Evolutionary conservation across 495 filamentous ascomycete species (phyloP).

Genomic region (Podospora pseudopauciseta): DNA sequence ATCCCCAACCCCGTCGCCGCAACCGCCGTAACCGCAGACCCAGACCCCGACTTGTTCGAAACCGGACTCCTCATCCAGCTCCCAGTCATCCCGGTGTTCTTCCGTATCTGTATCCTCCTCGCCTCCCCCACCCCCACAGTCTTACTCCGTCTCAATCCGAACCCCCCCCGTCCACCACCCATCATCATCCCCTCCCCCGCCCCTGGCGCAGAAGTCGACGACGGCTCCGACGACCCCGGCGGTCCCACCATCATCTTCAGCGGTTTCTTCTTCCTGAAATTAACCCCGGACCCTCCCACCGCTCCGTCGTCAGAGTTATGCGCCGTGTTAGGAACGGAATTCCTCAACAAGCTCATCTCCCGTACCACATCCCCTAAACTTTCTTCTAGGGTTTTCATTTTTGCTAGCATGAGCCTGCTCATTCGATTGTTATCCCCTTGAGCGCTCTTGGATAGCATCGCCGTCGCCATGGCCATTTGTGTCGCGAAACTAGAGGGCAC

Average conservation of each 20-base stretch:
- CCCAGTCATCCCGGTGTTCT: not conserved
- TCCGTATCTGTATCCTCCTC: not conserved
- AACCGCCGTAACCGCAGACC: not conserved
- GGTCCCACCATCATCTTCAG: conserved; percentile 3
- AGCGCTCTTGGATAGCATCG: conserved; percentile 29
- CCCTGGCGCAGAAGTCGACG: not conserved
- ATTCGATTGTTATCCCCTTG: conserved; percentile 63
- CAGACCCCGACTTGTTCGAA: not conserved
- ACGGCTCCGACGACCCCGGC: conserved; percentile 2
- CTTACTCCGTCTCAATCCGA: not conserved
- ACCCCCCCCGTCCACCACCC: not conserved
- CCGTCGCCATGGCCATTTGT: conserved; percentile 69
- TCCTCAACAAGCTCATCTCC: conserved; percentile 68
- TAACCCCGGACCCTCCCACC: conserved; percentile 14
- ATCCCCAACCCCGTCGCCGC: not conserved
- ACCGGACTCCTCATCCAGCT: not conserved
- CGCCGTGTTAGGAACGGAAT: conserved; percentile 35
- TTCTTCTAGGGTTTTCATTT: conserved; percentile 89
- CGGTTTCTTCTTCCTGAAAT: conserved; percentile 11
- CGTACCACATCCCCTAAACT: conserved; percentile 77
- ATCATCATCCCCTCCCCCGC: not conserved
- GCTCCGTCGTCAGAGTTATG: conserved; percentile 40
- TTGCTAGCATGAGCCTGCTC: conserved; percentile 77
- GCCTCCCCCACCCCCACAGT: not conserved
- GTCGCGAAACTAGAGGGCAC: conserved; percentile 75